phyloP scores from a whole-genome alignment of 352 stramenopile genomes.

The Pythium utonaiense region DNA sequence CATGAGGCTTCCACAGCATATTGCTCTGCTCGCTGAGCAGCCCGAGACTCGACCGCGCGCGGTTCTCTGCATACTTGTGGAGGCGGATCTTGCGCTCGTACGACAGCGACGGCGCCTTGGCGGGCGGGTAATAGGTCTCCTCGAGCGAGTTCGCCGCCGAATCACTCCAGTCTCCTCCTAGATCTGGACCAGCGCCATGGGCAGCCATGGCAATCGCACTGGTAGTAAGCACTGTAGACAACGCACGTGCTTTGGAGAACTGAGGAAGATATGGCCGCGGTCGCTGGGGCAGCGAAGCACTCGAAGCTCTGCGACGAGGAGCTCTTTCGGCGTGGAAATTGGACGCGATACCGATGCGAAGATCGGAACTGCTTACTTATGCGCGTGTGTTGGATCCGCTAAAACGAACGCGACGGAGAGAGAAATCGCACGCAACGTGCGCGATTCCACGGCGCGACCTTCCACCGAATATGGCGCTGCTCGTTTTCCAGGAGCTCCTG shows the following conservation, averaged over 20 bases:
- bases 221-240: neutral
- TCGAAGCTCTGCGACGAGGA: neutral
- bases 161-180: constrained; percentile 56
- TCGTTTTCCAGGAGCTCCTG: neutral
- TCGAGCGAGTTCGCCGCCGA: constrained; percentile 63
- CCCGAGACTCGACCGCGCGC: constrained; percentile 70
- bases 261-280: no score
- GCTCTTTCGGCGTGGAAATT: neutral
- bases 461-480: constrained; percentile 6
- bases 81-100: constrained; percentile 83
- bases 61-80: constrained; percentile 85
- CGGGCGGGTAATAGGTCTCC: constrained; percentile 45
- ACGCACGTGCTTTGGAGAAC: neutral
- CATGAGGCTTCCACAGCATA: constrained; percentile 78
- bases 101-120: constrained; percentile 74
- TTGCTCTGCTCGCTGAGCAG: constrained; percentile 69
- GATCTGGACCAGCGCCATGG: constrained; percentile 8
- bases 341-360: neutral
- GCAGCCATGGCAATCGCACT: constrained; percentile 7
- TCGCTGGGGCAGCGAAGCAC: no score
- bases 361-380: neutral
- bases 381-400: neutral
- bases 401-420: neutral
- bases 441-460: constrained; percentile 1
- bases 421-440: neutral